These are phyloP conservation scores for Diaporthe amygdali DNA, from an alignment of 2,329 filamentous ascomycete species.

Conservation along the genomic window DNA sequence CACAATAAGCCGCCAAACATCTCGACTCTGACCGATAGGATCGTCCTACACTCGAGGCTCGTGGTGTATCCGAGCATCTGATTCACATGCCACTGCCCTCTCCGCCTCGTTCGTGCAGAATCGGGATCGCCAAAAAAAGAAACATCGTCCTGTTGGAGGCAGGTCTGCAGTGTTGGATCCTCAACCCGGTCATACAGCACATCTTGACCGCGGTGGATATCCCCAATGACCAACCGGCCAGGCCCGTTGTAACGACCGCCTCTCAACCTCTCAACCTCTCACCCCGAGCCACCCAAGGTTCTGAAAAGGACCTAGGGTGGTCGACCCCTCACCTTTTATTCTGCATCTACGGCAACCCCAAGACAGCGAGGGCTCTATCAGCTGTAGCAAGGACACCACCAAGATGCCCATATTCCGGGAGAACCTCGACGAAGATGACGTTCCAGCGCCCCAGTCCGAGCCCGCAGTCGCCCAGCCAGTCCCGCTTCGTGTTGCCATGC, in stretches of 20 bases:
- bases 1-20: slow-evolving; percentile 4
- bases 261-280: neutral
- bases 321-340: neutral
- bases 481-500: neutral
- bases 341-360: neutral
- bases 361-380: neutral
- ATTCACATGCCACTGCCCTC: slow-evolving; percentile 5
- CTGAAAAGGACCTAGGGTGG: slow-evolving; percentile 26
- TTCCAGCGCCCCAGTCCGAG: slow-evolving; percentile 13
- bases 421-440: slow-evolving; percentile 19
- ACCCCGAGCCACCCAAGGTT: slow-evolving; percentile 23
- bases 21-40: neutral
- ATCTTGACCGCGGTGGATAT: neutral
- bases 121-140: neutral
- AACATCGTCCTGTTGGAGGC: neutral
- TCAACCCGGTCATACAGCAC: neutral
- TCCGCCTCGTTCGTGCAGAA: neutral
- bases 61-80: neutral
- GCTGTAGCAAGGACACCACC: neutral
- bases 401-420: slow-evolving; percentile 26
- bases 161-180: slow-evolving; percentile 6
- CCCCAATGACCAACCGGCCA: slow-evolving; percentile 5
- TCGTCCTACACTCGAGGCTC: neutral
- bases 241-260: slow-evolving; percentile 17
- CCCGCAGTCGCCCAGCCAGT: neutral